phyloP scores from a whole-genome alignment of 2,329 filamentous ascomycete genomes.

The Herpotrichia juniperi region DNA sequence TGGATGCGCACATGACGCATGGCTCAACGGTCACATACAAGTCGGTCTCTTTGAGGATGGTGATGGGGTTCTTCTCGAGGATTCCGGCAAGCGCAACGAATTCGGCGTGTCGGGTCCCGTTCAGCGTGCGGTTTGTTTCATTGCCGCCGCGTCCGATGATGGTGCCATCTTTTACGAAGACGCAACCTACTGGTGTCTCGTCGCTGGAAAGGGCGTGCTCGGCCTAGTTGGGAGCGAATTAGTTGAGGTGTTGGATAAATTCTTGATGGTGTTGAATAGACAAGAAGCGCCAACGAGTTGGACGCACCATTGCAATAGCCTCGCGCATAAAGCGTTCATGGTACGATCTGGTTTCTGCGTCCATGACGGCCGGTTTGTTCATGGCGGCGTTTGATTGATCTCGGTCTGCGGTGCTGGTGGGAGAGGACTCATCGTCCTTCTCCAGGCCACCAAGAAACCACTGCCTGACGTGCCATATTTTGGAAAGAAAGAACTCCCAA shows the following conservation, averaged over 20 bases:
- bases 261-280: constrained; percentile 10
- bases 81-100: constrained; percentile 82
- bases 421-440: constrained; percentile 26
- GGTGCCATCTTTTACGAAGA: constrained; percentile 79
- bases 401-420: constrained; percentile 33
- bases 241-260: constrained; percentile 14
- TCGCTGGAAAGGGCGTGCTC: constrained; percentile 82
- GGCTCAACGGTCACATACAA: constrained; percentile 98
- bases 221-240: constrained; percentile 62
- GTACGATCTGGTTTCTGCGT: constrained; percentile 48
- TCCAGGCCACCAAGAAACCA: not conserved
- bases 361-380: constrained; percentile 35
- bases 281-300: too few relatives aligned
- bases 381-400: constrained; percentile 34
- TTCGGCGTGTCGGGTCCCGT: constrained; percentile 90
- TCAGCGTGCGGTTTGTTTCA: constrained; percentile 70
- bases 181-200: constrained; percentile 96
- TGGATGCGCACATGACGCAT: constrained; percentile 97
- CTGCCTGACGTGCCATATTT: not conserved
- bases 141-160: constrained; percentile 95
- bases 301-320: constrained; percentile 79
- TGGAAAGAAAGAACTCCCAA: not conserved
- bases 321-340: constrained; percentile 78
- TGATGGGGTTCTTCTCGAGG: constrained; percentile 67
- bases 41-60: constrained; percentile 73